Evolutionary conservation across 768 basidiomycete genomes (phyloP), one percentile per base, ranked within the genome.

Genomic region (Hygrocybe punicea): DNA sequence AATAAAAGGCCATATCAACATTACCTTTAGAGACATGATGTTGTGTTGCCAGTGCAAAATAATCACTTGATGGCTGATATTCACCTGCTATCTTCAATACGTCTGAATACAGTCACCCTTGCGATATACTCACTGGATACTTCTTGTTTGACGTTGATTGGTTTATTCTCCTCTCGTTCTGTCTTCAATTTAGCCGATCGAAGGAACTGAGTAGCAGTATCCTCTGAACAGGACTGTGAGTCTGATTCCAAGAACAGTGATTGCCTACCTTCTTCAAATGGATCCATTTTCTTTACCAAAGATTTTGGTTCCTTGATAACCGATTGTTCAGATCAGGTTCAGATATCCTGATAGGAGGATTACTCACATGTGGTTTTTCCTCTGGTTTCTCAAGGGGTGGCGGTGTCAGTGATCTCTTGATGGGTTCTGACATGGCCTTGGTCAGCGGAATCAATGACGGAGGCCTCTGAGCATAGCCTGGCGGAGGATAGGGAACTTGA

Each of bases 401-500:
- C 5, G 29, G 33, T 2, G 23, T 35, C 19, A 11, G 34, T 35
- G 29, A 3, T n/a, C n/a, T n/a, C n/a, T n/a, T n/a, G 13, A 25
- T 19, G 23, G 52, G 52, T 24, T 29, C 21, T 17, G 36, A 23
- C 44, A 55, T 55, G 4, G 53, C 13, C 29, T 34, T 44, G 42
- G 53, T 36, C 16, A 55, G 53, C 23, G 40, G 33, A 35, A 34
- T 17, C 53, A 55, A 29, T 21, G 40, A 23, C 4, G 10, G 9
- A 14, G 53, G 21, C 46, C 17, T 25, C 23, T 19, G 23, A 23
- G 42, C 44, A 44, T 46, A 55, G 13, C 16, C 14, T 8, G 53
- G 53, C n/a, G 19, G 53, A 7, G 53, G 53, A 35, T 55, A 55
- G 13, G 53, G 53, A 42, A 4, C 5, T 13, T 17, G 35, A 46